Evolutionary conservation across 495 filamentous ascomycete species (phyloP).

Genomic region (Neurospora africana): DNA sequence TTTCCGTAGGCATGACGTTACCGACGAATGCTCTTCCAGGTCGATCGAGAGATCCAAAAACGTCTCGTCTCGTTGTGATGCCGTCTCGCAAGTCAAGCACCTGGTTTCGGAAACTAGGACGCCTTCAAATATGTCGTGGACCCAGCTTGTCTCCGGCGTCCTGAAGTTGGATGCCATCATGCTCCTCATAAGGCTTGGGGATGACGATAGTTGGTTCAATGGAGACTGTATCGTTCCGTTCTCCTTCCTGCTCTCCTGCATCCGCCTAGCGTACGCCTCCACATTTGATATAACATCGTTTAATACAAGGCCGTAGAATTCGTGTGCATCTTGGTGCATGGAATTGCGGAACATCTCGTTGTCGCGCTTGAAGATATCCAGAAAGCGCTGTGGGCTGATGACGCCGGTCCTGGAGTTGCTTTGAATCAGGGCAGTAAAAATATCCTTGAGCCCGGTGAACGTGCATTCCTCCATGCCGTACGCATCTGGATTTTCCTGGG

Average conservation of each 20-base stretch:
- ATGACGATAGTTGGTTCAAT: constrained; percentile 34
- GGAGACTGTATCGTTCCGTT: constrained; percentile 25
- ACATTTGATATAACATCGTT: constrained; percentile 94
- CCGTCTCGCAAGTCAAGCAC: constrained; percentile 91
- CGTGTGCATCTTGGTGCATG: constrained; percentile 97
- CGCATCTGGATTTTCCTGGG: constrained; percentile 60
- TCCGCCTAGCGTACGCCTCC: constrained; percentile 62
- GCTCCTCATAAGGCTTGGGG: constrained; percentile 33
- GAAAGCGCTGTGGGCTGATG: constrained; percentile 82
- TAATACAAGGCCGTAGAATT: constrained; percentile 89
- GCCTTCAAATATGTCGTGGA: constrained; percentile 95
- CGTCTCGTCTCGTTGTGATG: constrained; percentile 87
- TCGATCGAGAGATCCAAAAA: constrained; percentile 96
- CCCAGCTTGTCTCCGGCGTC: constrained; percentile 65
- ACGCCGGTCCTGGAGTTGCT: constrained; percentile 78
- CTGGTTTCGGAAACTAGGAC: constrained; percentile 91
- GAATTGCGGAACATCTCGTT: constrained; percentile 96
- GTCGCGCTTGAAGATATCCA: constrained; percentile 85
- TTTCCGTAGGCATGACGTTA: constrained; percentile 87
- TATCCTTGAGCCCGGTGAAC: constrained; percentile 89
- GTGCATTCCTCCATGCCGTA: constrained; percentile 94
- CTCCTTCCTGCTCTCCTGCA: constrained; percentile 31
- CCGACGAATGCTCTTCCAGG: constrained; percentile 88
- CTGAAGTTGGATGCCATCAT: constrained; percentile 20
- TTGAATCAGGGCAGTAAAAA: constrained; percentile 83